Evolutionary conservation across 768 basidiomycete genomes (phyloP).

Genomic region (Leccinum disarticulatum): DNA sequence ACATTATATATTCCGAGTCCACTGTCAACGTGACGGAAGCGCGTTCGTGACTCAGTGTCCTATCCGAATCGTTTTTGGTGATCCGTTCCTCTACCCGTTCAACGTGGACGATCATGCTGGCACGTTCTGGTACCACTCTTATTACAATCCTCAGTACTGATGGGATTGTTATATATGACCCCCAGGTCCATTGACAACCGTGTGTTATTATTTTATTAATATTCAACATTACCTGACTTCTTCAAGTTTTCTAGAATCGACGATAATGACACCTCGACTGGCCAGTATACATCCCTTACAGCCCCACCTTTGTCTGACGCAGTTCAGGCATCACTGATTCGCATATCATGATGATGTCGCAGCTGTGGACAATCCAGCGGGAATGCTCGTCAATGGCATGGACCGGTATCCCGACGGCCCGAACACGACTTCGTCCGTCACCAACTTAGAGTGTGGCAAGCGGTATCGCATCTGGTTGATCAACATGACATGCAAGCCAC

Average conservation of each 20-base stretch:
- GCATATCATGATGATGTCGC: slow-evolving; percentile 18
- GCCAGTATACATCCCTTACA: slow-evolving; percentile 13
- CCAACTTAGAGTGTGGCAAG: slow-evolving; percentile 33
- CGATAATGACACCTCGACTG: slow-evolving; percentile 43
- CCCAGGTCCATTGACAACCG: slow-evolving; percentile 35
- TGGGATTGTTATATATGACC: slow-evolving; percentile 50
- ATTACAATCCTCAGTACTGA: slow-evolving; percentile 55
- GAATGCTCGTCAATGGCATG: slow-evolving; percentile 40
- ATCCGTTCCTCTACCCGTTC: slow-evolving; percentile 42
- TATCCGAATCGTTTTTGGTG: slow-evolving; percentile 31
- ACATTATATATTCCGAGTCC: too few relatives aligned
- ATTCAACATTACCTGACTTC: neutral
- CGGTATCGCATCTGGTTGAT: slow-evolving; percentile 43
- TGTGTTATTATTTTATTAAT: slow-evolving; percentile 1
- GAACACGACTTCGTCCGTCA: slow-evolving; percentile 32
- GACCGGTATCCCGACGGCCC: slow-evolving; percentile 38
- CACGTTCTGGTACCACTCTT: slow-evolving; percentile 52
- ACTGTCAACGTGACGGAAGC: slow-evolving; percentile 36
- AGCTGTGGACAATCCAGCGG: slow-evolving; percentile 15
- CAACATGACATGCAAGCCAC: slow-evolving; percentile 45
- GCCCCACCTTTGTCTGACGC: neutral
- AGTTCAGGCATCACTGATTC: slow-evolving; percentile 20
- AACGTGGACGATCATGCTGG: slow-evolving; percentile 26
- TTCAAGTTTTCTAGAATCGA: slow-evolving; percentile 28
- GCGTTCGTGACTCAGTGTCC: slow-evolving; percentile 50